Evolutionary conservation across 345 rosid species (phyloP), one percentile per base, ranked within the genome.

Genomic region (Camelina laxa): DNA sequence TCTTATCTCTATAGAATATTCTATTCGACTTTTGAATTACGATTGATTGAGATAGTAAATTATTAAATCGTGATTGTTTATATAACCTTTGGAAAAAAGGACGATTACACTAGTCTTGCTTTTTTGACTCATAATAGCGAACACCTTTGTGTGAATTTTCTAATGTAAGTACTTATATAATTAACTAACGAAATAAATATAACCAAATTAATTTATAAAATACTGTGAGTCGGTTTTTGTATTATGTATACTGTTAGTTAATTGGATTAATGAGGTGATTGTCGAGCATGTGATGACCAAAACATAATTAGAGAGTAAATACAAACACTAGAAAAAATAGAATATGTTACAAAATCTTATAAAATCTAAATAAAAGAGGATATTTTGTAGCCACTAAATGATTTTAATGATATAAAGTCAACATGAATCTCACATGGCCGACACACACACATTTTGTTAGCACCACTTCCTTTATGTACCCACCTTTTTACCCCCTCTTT

Each of bases 381-480:
- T 54, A 14, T 9, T 70, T 68, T 64, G 60, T 56, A 70, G 49
- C 54, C 66, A 70, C 60, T 14, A 57, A 56, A 76, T 70, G 55
- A 62, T 42, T 3, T 53, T 69, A 56, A 57, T 56, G 75, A 63
- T 69, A 45, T 70, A 48, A 77, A 77, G 80, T 70, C 76, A 77
- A 77, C 67, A 70, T 70, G 55, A 56, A 54, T 20, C 8, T 77
- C 84, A 83, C 90, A 86, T 86, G 90, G 90, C 90, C 88, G 83
- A 84, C 87, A 81, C 45, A 30, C 60, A 44, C 50, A 59, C 60
- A 62, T 62, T 76, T 70, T 55, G 60, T 31, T 24, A 55, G 67
- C 72, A 77, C 80, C 60, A 76, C 80, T 65, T 70, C 70, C 64
- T 69, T 45, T 60, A 39, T 16, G 19, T 74, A 45, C 67, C 19